Percentiles rank a stretch among this genome's conserved stretches.
phyloP scores from a whole-genome alignment of 106 monocot genomes.

The Acorus gramineus region DNA sequence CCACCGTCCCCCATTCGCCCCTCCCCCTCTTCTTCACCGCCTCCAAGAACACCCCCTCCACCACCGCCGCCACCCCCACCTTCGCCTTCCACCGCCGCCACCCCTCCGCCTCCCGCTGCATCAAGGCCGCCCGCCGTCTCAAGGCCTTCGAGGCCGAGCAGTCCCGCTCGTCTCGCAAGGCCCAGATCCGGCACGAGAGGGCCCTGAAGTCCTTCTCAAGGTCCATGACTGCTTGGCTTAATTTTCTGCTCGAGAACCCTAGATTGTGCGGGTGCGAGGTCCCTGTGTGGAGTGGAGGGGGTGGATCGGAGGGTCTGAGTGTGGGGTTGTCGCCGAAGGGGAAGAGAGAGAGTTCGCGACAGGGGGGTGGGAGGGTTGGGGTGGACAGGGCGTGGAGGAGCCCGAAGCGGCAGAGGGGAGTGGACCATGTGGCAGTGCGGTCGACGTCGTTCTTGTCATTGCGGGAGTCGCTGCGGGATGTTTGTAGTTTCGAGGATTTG shows the following conservation, averaged over 20 bases:
- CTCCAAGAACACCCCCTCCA: slow-evolving; percentile 27
- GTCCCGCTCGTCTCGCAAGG: slow-evolving; percentile 32
- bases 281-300: neutral
- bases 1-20: slow-evolving; percentile 11
- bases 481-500: slow-evolving; percentile 41
- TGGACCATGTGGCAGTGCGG: too few species aligned
- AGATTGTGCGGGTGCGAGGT: slow-evolving; percentile 18
- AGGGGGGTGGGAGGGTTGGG: slow-evolving; percentile 5
- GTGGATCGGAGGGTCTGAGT: neutral
- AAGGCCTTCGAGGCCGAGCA: slow-evolving; percentile 46
- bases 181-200: slow-evolving; percentile 18
- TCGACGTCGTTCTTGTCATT: neutral
- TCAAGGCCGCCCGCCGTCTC: slow-evolving; percentile 28
- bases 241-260: slow-evolving; percentile 36
- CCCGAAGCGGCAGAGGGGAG: slow-evolving; percentile 16
- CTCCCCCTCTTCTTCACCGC: slow-evolving; percentile 32
- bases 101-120: slow-evolving; percentile 6
- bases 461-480: slow-evolving; percentile 24
- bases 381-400: slow-evolving; percentile 12
- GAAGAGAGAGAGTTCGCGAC: slow-evolving; percentile 19
- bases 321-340: slow-evolving; percentile 1
- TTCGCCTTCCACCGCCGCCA: slow-evolving; percentile 4
- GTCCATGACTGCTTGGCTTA: slow-evolving; percentile 37
- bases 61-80: neutral
- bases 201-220: slow-evolving; percentile 15